A percentile compares a stretch with the other conserved stretches of the same genome.
phyloP scores from a whole-genome alignment of 495 filamentous ascomycete species.

The Hypoxylon perforatum region DNA sequence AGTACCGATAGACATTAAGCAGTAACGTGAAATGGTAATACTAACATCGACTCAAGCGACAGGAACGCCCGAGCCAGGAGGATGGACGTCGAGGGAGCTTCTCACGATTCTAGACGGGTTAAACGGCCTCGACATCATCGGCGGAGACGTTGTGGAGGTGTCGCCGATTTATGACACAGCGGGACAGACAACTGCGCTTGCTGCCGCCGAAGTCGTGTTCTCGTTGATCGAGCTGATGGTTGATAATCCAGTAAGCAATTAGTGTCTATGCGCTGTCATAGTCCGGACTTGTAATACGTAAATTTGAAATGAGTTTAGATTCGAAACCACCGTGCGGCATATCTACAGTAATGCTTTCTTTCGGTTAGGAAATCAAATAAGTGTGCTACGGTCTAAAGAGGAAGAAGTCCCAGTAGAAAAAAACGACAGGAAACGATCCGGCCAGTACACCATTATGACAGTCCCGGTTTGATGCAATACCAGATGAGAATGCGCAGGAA shows the following conservation, averaged over 20 bases:
- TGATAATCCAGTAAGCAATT: conserved; percentile 44
- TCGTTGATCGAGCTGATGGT: conserved; percentile 53
- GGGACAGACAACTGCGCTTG: conserved; percentile 75
- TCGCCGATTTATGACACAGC: conserved; percentile 75
- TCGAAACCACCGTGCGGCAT: conserved; percentile 20
- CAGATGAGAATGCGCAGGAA: conserved; percentile 5
- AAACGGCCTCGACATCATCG: conserved; percentile 79
- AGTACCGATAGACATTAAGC: neutral
- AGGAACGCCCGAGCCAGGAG: conserved; percentile 87
- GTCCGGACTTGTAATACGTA: neutral
- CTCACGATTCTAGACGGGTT: conserved; percentile 59
- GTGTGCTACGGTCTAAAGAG: conserved; percentile 32
- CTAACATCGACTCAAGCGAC: conserved; percentile 62
- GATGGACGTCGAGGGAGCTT: conserved; percentile 83
- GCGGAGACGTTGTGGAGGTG: conserved; percentile 83
- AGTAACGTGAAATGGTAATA: conserved; percentile 5
- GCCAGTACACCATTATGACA: conserved; percentile 34
- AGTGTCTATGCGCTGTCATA: neutral
- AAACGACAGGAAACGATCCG: conserved; percentile 29
- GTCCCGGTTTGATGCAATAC: conserved; percentile 21
- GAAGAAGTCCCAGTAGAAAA: conserved; percentile 20
- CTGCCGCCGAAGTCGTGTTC: conserved; percentile 63
- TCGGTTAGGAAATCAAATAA: conserved; percentile 14
- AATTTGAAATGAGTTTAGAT: conserved; percentile 23
- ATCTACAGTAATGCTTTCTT: conserved; percentile 28